phyloP scores from a whole-genome alignment of 306 rosid genomes.

The Begonia loranthoides region DNA sequence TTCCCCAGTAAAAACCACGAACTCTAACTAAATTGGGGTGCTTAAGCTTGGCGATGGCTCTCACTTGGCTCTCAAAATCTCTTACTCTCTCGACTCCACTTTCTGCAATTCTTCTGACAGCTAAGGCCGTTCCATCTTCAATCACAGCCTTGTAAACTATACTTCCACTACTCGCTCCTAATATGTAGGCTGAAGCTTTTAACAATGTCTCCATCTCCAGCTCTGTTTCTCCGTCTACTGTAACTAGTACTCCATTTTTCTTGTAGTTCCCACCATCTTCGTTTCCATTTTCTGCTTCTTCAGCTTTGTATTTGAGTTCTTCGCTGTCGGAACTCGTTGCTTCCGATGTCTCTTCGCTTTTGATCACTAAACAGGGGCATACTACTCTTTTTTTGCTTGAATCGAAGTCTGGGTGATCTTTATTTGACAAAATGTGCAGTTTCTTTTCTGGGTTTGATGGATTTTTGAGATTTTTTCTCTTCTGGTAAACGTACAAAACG shows the following conservation, averaged over 20 bases:
- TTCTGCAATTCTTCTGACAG: slow-evolving; percentile 74
- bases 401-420: slow-evolving; percentile 3
- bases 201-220: slow-evolving; percentile 64
- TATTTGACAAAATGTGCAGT: slow-evolving; percentile 10
- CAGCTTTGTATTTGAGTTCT: slow-evolving; percentile 11
- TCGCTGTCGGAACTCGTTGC: slow-evolving; percentile 70
- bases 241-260: slow-evolving; percentile 39
- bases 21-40: slow-evolving; percentile 64
- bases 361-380: slow-evolving; percentile 47
- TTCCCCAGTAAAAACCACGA: slow-evolving; percentile 72
- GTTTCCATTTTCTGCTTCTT: not conserved
- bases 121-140: slow-evolving; percentile 60
- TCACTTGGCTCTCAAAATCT: slow-evolving; percentile 65
- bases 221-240: slow-evolving; percentile 47
- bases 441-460: slow-evolving; percentile 11
- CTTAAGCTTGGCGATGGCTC: slow-evolving; percentile 47
- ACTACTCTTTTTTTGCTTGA: slow-evolving; percentile 21
- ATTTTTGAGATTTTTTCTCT: slow-evolving; percentile 23
- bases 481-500: slow-evolving; percentile 48
- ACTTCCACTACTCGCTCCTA: slow-evolving; percentile 53
- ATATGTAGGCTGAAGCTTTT: slow-evolving; percentile 67
- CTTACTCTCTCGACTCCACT: slow-evolving; percentile 41
- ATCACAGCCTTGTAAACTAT: slow-evolving; percentile 84
- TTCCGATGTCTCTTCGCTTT: slow-evolving; percentile 63
- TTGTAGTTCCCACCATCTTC: slow-evolving; percentile 2